A percentile compares a stretch with the other conserved stretches of the same genome.
Evolutionary conservation across 2,329 filamentous ascomycete species (phyloP).

Genomic region (Xylariaceae sp.): DNA sequence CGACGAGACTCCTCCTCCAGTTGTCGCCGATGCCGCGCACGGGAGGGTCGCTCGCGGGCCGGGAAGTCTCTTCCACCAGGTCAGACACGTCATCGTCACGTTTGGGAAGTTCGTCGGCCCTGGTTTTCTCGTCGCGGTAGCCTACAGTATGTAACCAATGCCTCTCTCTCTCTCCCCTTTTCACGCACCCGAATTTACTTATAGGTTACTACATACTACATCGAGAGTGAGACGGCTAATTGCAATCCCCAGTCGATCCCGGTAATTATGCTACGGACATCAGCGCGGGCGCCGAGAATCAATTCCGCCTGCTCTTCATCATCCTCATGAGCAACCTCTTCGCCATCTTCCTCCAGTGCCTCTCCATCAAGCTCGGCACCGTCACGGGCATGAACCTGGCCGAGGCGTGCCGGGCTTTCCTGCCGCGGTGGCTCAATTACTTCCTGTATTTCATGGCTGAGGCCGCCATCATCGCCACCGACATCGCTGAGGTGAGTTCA

Average conservation of each 20-base stretch:
- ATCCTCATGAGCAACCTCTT: slow-evolving; percentile 71
- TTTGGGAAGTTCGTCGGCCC: slow-evolving; percentile 65
- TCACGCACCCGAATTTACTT: background rate
- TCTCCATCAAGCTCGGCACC: slow-evolving; percentile 70
- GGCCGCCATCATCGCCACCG: slow-evolving; percentile 70
- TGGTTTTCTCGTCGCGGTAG: slow-evolving; percentile 66
- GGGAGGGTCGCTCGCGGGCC: slow-evolving; percentile 9
- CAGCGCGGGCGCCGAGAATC: slow-evolving; percentile 67
- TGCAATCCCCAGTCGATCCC: slow-evolving; percentile 49
- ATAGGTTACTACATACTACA: too few species aligned
- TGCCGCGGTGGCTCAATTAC: slow-evolving; percentile 67
- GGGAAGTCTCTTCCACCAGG: slow-evolving; percentile 17
- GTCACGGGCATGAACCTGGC: slow-evolving; percentile 70
- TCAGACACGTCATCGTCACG: slow-evolving; percentile 43
- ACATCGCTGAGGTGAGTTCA: slow-evolving; percentile 66
- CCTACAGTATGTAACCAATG: slow-evolving; percentile 51
- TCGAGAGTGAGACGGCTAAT: background rate
- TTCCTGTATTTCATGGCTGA: slow-evolving; percentile 66
- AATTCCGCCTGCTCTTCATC: slow-evolving; percentile 68
- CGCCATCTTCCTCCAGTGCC: slow-evolving; percentile 69
- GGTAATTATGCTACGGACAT: slow-evolving; percentile 74
- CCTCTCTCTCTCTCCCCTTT: too few species aligned
- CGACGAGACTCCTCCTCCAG: background rate
- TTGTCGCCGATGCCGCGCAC: too few species aligned
- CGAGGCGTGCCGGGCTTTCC: slow-evolving; percentile 65